Evolutionary conservation across 805 yeast genomes (phyloP).

Genomic region (Scheffersomyces stipitis): DNA sequence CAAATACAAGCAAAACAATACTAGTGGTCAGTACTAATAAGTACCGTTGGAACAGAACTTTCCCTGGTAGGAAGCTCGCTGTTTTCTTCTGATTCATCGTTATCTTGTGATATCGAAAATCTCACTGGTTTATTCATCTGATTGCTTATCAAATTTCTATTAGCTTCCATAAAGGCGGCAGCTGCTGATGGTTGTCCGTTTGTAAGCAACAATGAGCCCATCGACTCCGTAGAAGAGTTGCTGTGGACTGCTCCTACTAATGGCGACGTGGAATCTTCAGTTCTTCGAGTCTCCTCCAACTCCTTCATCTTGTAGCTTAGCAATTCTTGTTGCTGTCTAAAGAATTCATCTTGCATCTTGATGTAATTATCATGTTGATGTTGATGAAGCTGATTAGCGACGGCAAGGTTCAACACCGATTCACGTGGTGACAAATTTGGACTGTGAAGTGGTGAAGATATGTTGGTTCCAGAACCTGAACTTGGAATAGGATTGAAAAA

Average conservation of each 20-base stretch:
- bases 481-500: constrained; percentile 13
- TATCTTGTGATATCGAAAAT: neutral
- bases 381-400: constrained; percentile 13
- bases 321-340: constrained; percentile 37
- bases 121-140: no score
- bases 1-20: no score
- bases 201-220: neutral
- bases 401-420: constrained; percentile 6
- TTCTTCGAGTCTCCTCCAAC: neutral
- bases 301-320: constrained; percentile 17
- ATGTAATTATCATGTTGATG: constrained; percentile 37
- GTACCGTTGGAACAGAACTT: neutral
- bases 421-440: constrained; percentile 3
- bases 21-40: no score
- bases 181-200: no score
- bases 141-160: no score
- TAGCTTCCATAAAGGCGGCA: no score
- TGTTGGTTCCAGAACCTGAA: neutral
- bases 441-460: neutral
- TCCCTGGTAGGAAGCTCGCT: neutral
- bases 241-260: no score
- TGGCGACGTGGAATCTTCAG: neutral
- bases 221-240: neutral
- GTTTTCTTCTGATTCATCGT: neutral
- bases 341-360: constrained; percentile 35